These are phyloP conservation scores for Cordyceps militaris DNA, from an alignment of 2,329 filamentous ascomycete genomes.

Conservation along the genomic window DNA sequence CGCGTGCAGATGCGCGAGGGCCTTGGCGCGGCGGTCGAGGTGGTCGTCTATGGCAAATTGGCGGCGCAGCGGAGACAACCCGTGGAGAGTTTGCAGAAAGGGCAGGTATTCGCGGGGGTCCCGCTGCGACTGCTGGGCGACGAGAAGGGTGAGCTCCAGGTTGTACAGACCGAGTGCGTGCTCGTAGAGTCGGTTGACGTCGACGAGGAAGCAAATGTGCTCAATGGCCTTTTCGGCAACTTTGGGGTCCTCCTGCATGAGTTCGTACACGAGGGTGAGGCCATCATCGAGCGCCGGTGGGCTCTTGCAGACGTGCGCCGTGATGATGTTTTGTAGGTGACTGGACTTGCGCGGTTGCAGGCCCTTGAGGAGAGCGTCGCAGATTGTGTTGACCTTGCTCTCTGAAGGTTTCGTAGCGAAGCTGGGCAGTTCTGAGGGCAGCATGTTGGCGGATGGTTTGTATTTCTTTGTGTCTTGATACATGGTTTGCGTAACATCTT, in stretches of 20 bases:
- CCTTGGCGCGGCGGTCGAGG: constrained; percentile 68
- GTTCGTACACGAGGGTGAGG: constrained; percentile 66
- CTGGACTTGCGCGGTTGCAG: constrained; percentile 55
- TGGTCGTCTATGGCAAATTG: constrained; percentile 86
- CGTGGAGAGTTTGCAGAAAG: constrained; percentile 82
- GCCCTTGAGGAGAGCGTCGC: constrained; percentile 70
- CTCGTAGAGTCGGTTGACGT: constrained; percentile 87
- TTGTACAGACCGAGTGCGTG: constrained; percentile 87
- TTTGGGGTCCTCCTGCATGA: constrained; percentile 61
- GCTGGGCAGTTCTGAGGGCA: constrained; percentile 9
- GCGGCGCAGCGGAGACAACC: constrained; percentile 61
- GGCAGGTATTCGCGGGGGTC: constrained; percentile 94
- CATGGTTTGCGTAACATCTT: constrained; percentile 89
- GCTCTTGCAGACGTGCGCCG: constrained; percentile 86
- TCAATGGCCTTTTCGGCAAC: constrained; percentile 85
- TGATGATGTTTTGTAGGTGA: constrained; percentile 85
- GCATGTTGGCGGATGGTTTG: constrained; percentile 17
- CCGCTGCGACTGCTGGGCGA: constrained; percentile 93
- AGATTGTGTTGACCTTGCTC: constrained; percentile 78
- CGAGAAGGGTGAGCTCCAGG: constrained; percentile 78
- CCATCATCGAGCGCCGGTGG: constrained; percentile 87
- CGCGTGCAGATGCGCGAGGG: constrained; percentile 66
- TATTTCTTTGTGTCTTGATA: constrained; percentile 73
- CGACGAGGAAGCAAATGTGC: constrained; percentile 94
- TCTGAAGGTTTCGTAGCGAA: constrained; percentile 17